Conservation (phyloP, 2,329 filamentous ascomycete species). For the Venturia carpophila region DNA sequence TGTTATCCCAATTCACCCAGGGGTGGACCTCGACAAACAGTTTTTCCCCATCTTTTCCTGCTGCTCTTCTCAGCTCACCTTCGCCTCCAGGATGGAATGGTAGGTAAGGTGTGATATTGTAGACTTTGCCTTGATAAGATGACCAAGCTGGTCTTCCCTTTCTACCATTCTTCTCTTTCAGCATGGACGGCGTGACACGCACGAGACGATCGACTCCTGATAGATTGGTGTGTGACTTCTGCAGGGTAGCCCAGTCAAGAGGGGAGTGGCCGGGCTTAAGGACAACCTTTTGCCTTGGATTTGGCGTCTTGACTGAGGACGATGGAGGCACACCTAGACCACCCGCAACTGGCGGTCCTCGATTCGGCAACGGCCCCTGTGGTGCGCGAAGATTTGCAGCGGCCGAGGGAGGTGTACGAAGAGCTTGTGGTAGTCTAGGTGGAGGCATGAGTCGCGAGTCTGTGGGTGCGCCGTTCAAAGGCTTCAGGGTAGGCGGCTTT, state of each 20-base stretch:
- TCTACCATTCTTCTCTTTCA: conserved; percentile 71
- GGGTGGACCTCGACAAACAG: conserved; percentile 58
- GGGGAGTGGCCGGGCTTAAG: conserved; percentile 89
- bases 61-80: conserved; percentile 69
- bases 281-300: conserved; percentile 56
- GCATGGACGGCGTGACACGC: conserved; percentile 72
- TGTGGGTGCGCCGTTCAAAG: conserved; percentile 19
- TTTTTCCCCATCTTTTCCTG: conserved; percentile 60
- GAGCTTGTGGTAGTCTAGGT: conserved; percentile 23
- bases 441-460: conserved; percentile 30
- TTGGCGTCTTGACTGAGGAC: conserved; percentile 36
- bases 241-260: conserved; percentile 87
- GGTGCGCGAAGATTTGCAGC: conserved; percentile 36
- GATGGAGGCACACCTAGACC: conserved; percentile 24
- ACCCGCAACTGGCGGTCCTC: conserved; percentile 36
- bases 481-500: conserved; percentile 14
- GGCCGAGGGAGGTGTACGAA: conserved; percentile 25
- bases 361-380: conserved; percentile 43
- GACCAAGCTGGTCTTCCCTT: conserved; percentile 87
- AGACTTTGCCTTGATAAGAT: conserved; percentile 79
- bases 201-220: conserved; percentile 47
- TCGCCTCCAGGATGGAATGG: conserved; percentile 86
- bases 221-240: conserved; percentile 54
- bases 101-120: conserved; percentile 85
- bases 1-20: conserved; percentile 63